phyloP scores from a whole-genome alignment of 2,329 filamentous ascomycete species.

The Aspergillus candidus region DNA sequence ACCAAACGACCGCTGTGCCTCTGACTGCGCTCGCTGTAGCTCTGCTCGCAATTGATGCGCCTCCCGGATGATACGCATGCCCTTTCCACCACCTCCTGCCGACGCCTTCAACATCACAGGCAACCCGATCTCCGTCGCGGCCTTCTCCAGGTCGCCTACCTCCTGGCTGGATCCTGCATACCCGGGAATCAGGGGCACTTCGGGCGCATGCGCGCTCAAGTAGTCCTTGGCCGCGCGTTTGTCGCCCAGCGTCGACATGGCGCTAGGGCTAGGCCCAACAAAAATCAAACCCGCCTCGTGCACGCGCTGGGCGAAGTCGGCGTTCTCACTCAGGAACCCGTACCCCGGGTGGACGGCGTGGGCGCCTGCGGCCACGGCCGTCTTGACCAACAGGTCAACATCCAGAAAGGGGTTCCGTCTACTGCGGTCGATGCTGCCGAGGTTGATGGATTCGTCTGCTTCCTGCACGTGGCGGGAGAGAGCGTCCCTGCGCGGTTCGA shows the following conservation, averaged over 20 bases:
- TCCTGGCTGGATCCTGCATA: conserved; percentile 19
- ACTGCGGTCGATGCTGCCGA: conserved; percentile 18
- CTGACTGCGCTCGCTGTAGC: conserved; percentile 34
- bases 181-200: conserved; percentile 25
- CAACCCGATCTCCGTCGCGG: conserved; percentile 21
- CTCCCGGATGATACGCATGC: conserved; percentile 34
- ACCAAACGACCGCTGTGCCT: conserved; percentile 39
- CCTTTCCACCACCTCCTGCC: conserved; percentile 45
- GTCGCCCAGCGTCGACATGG: conserved; percentile 29
- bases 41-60: conserved; percentile 23
- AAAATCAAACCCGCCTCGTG: conserved; percentile 27
- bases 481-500: conserved; percentile 16
- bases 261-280: conserved; percentile 26
- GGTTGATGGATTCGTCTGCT: conserved; percentile 28
- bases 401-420: conserved; percentile 14
- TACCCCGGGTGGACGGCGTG: conserved; percentile 32
- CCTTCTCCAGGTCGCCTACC: conserved; percentile 13
- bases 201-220: conserved; percentile 19
- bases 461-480: conserved; percentile 23
- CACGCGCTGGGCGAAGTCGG: conserved; percentile 24
- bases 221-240: conserved; percentile 25
- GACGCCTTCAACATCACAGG: conserved; percentile 47
- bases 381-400: conserved; percentile 21
- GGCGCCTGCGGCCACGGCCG: conserved; percentile 16
- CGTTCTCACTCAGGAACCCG: conserved; percentile 32